Evolutionary conservation across 768 basidiomycete genomes (phyloP).

Genomic region (Phylloporus rhodoxanthus): DNA sequence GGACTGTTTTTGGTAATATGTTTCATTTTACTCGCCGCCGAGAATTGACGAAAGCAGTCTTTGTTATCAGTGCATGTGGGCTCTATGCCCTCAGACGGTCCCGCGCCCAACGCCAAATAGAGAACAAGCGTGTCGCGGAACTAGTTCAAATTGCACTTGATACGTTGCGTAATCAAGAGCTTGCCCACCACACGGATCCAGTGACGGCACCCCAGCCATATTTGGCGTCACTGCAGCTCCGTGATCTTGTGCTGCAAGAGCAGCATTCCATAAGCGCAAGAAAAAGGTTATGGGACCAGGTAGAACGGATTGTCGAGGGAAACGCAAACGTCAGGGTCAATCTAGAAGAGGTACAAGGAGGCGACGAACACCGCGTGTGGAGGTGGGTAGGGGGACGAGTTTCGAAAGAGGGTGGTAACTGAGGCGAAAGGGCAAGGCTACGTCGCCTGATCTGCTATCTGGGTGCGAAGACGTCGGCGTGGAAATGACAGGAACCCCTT

Average conservation of each 20-base stretch:
- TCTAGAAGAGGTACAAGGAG: constrained; percentile 75
- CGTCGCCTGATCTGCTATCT: constrained; percentile 18
- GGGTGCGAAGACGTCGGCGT: constrained; percentile 9
- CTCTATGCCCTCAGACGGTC: constrained; percentile 21
- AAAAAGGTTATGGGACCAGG: constrained; percentile 70
- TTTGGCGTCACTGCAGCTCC: constrained; percentile 80
- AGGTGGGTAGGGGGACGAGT: constrained; percentile 67
- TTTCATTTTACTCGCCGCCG: constrained; percentile 5
- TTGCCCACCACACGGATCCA: constrained; percentile 77
- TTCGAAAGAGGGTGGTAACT: constrained; percentile 30
- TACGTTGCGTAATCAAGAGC: constrained; percentile 75
- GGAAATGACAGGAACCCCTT: constrained; percentile 22
- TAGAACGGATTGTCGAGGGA: constrained; percentile 80
- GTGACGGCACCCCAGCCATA: constrained; percentile 67
- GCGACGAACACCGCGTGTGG: constrained; percentile 89
- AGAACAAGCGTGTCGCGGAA: constrained; percentile 60
- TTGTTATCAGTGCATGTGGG: constrained; percentile 18
- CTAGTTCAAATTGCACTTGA: constrained; percentile 78
- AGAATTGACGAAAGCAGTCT: constrained; percentile 23
- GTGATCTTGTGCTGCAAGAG: constrained; percentile 78
- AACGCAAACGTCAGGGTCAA: constrained; percentile 87
- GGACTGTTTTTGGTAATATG: constrained; percentile 51
- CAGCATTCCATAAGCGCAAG: constrained; percentile 68
- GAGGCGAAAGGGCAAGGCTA: constrained; percentile 21
- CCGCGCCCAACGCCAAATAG: constrained; percentile 47